These are phyloP conservation scores for Eucalyptus regnans DNA, from an alignment of 345 rosid genomes.

Conservation along the genomic window DNA sequence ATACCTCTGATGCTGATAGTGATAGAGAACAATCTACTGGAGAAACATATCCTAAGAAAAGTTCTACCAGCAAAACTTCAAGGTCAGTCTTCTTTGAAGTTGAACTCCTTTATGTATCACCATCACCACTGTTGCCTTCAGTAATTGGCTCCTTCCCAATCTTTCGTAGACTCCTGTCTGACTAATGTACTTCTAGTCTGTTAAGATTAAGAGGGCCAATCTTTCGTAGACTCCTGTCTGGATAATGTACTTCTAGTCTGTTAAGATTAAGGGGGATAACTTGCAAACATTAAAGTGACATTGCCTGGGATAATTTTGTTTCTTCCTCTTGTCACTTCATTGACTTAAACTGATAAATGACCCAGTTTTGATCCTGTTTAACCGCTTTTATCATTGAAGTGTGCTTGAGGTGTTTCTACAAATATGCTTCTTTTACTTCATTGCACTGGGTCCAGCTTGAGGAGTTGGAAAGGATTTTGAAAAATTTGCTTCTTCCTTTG, in stretches of 20 bases:
- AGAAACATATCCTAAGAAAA: constrained; percentile 33
- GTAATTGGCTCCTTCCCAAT: not conserved
- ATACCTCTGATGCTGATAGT: constrained; percentile 23
- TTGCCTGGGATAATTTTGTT: not conserved
- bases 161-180: not conserved
- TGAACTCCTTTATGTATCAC: not conserved
- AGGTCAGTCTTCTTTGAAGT: constrained; percentile 30
- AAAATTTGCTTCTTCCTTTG: not conserved
- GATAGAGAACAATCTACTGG: constrained; percentile 31
- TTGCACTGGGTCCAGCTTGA: not conserved
- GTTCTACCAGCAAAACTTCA: constrained; percentile 35
- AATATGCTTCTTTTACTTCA: not conserved
- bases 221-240: not conserved
- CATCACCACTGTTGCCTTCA: not conserved
- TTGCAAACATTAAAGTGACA: not conserved
- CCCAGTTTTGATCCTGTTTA: not conserved
- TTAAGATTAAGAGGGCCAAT: not conserved
- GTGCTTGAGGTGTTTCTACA: not conserved
- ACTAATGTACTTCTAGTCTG: not conserved
- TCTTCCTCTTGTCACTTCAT: not conserved
- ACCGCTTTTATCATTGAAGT: not conserved
- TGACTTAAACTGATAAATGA: not conserved
- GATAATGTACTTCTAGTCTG: not conserved
- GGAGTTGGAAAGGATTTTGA: not conserved
- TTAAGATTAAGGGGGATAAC: not conserved